phyloP scores from a whole-genome alignment of 495 filamentous ascomycete species.

The Xanthoparmelia taractica region DNA sequence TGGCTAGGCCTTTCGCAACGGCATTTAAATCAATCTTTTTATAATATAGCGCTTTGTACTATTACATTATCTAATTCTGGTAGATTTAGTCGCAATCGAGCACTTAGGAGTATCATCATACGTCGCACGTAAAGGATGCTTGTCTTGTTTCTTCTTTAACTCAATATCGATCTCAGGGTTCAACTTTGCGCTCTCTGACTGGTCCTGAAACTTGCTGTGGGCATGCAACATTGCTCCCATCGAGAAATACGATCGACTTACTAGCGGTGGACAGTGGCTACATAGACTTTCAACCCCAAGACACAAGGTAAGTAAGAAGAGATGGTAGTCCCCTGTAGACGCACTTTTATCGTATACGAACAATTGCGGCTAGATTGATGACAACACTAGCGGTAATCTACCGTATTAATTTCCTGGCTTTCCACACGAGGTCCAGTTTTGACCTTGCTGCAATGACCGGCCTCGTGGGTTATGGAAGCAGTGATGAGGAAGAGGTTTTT shows the following conservation, averaged over 20 bases:
- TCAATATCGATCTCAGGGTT: background rate
- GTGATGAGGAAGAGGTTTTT: slow-evolving; percentile 63
- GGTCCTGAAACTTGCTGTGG: background rate
- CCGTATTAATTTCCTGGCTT: background rate
- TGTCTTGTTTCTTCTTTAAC: background rate
- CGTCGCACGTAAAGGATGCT: background rate
- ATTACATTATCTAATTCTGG: background rate
- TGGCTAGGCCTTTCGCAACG: too few relatives aligned
- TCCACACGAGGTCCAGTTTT: background rate
- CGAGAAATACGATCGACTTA: background rate
- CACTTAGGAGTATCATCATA: background rate
- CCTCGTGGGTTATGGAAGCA: slow-evolving; percentile 67
- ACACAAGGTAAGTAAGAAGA: too few relatives aligned
- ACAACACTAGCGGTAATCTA: background rate
- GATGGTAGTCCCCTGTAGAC: too few relatives aligned
- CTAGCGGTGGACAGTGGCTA: too few relatives aligned
- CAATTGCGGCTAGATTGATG: background rate
- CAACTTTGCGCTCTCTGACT: background rate
- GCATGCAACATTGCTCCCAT: too few relatives aligned
- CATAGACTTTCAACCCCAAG: background rate
- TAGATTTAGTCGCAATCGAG: background rate
- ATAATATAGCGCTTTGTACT: background rate
- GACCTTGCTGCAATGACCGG: slow-evolving; percentile 46
- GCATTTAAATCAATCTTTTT: too few relatives aligned
- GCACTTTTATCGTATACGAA: background rate